Evolutionary conservation across 169 alveolate species (phyloP).

Genomic region (Cyclospora cayetanensis): DNA sequence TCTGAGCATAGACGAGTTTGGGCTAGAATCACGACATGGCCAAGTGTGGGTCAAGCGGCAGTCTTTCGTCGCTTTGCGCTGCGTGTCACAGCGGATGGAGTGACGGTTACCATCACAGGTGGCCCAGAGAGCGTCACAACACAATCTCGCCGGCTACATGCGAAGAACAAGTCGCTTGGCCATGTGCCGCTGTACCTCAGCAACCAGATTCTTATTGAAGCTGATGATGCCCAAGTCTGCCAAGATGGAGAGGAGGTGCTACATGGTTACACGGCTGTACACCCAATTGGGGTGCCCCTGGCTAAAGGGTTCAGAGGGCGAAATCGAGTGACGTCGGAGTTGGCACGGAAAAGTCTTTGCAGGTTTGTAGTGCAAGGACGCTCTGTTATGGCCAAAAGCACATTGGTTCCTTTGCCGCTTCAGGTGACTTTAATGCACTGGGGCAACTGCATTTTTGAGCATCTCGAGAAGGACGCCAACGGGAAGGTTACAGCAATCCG

Average conservation of each 20-base stretch:
- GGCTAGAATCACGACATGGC: background rate
- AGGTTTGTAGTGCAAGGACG: background rate
- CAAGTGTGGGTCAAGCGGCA: background rate
- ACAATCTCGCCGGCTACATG: slow-evolving; percentile 91
- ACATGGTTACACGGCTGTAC: too few species aligned
- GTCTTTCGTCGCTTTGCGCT: background rate
- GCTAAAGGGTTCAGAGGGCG: background rate
- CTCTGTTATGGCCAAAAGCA: too few species aligned
- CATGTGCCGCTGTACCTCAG: slow-evolving; percentile 83
- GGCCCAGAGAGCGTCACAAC: slow-evolving; percentile 79
- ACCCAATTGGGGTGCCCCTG: too few species aligned
- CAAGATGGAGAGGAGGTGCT: slow-evolving; percentile 90
- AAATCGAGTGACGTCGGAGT: background rate
- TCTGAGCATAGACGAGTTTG: background rate
- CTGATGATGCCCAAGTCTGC: slow-evolving; percentile 92
- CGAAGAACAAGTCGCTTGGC: slow-evolving; percentile 93
- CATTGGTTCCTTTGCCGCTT: background rate
- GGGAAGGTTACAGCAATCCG: slow-evolving; percentile 79
- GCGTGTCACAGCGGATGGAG: slow-evolving; percentile 75
- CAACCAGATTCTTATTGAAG: slow-evolving; percentile 86
- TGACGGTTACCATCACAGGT: slow-evolving; percentile 77
- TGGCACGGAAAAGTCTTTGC: background rate
- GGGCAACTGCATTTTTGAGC: slow-evolving; percentile 93
- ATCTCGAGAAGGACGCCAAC: slow-evolving; percentile 76
- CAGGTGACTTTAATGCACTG: slow-evolving; percentile 95